These are phyloP conservation scores for Citrus unshiu DNA, from an alignment of 345 rosid species.

Conservation along the genomic window DNA sequence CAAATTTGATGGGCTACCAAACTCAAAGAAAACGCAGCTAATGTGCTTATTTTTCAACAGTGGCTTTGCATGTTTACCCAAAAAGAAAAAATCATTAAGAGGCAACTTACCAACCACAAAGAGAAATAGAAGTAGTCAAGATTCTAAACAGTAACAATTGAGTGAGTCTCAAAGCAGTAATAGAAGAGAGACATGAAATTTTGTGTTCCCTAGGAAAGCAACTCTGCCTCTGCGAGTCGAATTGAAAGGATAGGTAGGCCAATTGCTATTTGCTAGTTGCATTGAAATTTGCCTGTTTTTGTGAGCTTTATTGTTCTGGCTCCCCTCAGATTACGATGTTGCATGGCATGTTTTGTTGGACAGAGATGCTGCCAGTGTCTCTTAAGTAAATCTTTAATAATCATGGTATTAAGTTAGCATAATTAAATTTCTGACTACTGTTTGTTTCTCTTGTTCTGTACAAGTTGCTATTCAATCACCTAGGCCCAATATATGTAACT, in stretches of 20 bases:
- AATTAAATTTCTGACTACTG: not conserved
- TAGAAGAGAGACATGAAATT: not conserved
- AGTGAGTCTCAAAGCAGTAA: not conserved
- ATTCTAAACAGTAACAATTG: not conserved
- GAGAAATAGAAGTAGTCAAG: slow-evolving; percentile 1
- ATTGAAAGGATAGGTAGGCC: not conserved
- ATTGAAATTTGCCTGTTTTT: not conserved
- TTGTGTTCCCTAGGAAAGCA: slow-evolving; percentile 21
- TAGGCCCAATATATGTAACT: not conserved
- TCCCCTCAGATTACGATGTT: not conserved
- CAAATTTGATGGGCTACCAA: not conserved
- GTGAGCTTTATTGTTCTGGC: not conserved
- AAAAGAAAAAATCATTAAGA: not conserved
- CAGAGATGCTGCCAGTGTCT: slow-evolving; percentile 14
- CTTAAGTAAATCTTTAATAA: not conserved
- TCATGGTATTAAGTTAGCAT: not conserved
- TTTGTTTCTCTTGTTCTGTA: not conserved
- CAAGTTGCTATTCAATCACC: not conserved
- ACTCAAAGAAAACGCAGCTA: not conserved
- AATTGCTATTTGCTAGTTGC: not conserved
- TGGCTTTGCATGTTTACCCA: not conserved
- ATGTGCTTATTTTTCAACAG: not conserved
- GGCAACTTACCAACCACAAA: slow-evolving; percentile 7
- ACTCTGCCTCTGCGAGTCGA: slow-evolving; percentile 6
- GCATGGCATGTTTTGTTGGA: not conserved